phyloP scores from a whole-genome alignment of 73 alveolate genomes.

The Symbiodinium pilosum region DNA sequence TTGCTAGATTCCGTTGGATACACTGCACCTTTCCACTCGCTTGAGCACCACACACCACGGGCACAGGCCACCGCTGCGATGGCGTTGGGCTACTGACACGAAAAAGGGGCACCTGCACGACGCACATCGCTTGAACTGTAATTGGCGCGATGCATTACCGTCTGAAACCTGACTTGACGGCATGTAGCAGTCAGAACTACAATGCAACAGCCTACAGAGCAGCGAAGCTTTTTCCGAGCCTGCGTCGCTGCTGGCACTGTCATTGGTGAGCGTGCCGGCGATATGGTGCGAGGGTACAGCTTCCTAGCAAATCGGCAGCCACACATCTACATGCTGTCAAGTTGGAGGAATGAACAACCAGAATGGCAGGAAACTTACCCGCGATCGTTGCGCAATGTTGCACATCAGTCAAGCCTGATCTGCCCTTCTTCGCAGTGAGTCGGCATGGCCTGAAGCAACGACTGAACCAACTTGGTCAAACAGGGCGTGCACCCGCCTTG shows the following conservation, averaged over 20 bases:
- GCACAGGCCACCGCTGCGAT: constrained; percentile 6
- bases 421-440: not conserved
- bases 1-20: too few species aligned
- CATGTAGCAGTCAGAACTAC: not conserved
- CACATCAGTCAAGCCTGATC: not conserved
- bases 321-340: too few species aligned
- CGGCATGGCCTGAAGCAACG: not conserved
- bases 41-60: not conserved
- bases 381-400: too few species aligned
- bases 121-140: too few species aligned
- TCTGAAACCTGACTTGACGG: not conserved
- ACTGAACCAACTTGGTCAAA: not conserved
- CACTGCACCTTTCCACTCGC: too few species aligned
- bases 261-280: not conserved
- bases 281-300: not conserved
- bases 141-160: too few species aligned
- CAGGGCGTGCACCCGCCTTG: not conserved
- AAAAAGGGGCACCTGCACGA: not conserved
- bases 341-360: too few species aligned
- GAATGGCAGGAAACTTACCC: too few species aligned
- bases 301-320: not conserved
- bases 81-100: not conserved
- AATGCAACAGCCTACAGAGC: not conserved
- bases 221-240: not conserved
- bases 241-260: not conserved